phyloP scores from a whole-genome alignment of 2,329 filamentous ascomycete genomes.

The Alternaria sp. region DNA sequence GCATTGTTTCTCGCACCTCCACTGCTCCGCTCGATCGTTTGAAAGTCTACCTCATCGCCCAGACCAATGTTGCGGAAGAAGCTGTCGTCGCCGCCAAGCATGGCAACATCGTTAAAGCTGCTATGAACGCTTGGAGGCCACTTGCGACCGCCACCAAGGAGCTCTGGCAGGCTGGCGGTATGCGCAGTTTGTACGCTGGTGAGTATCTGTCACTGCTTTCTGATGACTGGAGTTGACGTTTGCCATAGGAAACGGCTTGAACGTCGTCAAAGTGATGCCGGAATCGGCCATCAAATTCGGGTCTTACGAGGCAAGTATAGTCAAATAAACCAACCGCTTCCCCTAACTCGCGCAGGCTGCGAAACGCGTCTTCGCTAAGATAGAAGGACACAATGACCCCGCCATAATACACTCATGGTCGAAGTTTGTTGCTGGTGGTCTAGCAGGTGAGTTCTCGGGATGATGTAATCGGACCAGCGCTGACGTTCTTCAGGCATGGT shows the following conservation, averaged over 20 bases:
- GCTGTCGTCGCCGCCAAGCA: constrained; percentile 71
- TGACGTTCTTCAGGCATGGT: constrained; percentile 68
- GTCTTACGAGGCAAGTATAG: constrained; percentile 75
- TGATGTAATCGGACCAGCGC: background rate
- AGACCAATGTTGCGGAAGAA: constrained; percentile 69
- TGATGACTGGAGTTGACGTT: constrained; percentile 22
- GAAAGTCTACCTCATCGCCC: constrained; percentile 96
- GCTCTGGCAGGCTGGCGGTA: constrained; percentile 83
- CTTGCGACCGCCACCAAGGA: constrained; percentile 76
- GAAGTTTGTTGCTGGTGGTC: constrained; percentile 88
- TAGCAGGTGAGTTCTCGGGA: constrained; percentile 64
- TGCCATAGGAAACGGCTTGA: constrained; percentile 83
- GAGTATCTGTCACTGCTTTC: constrained; percentile 39
- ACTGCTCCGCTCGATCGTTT: constrained; percentile 96
- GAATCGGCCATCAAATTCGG: constrained; percentile 99
- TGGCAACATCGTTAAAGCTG: constrained; percentile 69
- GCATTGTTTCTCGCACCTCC: constrained; percentile 91
- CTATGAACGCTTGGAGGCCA: constrained; percentile 71
- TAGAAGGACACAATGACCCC: constrained; percentile 88
- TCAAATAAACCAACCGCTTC: background rate
- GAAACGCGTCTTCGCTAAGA: constrained; percentile 81
- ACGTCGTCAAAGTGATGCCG: constrained; percentile 97
- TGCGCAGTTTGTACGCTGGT: constrained; percentile 93
- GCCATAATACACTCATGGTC: constrained; percentile 80
- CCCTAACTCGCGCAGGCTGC: constrained; percentile 64